Conservation (phyloP, 768 basidiomycete genomes). For the Xanthoconium stramineum region DNA sequence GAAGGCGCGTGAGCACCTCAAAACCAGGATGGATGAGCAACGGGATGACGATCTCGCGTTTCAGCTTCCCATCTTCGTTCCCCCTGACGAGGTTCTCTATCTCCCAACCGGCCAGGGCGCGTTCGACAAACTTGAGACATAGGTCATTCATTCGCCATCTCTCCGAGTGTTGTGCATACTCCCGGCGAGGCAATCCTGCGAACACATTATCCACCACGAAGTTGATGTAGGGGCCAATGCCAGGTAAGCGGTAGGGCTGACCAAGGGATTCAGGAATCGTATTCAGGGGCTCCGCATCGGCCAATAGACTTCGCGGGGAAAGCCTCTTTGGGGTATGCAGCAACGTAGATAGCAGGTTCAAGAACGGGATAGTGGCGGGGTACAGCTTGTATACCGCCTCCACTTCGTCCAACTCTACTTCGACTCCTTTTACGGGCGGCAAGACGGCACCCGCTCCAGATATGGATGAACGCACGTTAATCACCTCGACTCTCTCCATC, state of each 20-base stretch:
- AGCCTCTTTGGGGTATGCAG: conserved; percentile 80
- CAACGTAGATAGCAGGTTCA: conserved; percentile 76
- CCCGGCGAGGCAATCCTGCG: conserved; percentile 67
- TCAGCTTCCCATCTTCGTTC: conserved; percentile 51
- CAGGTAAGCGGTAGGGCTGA: conserved; percentile 74
- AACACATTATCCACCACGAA: conserved; percentile 93
- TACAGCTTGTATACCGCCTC: conserved; percentile 78
- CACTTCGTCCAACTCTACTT: conserved; percentile 84
- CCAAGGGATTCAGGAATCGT: conserved; percentile 81
- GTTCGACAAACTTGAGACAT: conserved; percentile 82
- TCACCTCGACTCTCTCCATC: conserved; percentile 83
- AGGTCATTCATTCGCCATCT: conserved; percentile 86
- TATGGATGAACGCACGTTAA: conserved; percentile 60
- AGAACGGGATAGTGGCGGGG: conserved; percentile 86
- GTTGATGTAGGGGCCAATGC: conserved; percentile 76
- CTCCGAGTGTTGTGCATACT: conserved; percentile 72
- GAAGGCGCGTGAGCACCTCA: conserved; percentile 74
- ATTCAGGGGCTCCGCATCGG: conserved; percentile 59
- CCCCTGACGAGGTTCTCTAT: conserved; percentile 65
- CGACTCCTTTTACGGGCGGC: conserved; percentile 69
- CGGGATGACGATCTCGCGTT: conserved; percentile 50
- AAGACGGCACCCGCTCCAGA: conserved; percentile 35
- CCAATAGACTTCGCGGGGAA: conserved; percentile 54
- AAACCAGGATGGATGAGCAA: conserved; percentile 81
- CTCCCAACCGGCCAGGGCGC: conserved; percentile 77